Percentiles rank a stretch among this genome's conserved stretches.
Evolutionary conservation across 768 basidiomycete genomes (phyloP).

Genomic region (Collybia mongolica): DNA sequence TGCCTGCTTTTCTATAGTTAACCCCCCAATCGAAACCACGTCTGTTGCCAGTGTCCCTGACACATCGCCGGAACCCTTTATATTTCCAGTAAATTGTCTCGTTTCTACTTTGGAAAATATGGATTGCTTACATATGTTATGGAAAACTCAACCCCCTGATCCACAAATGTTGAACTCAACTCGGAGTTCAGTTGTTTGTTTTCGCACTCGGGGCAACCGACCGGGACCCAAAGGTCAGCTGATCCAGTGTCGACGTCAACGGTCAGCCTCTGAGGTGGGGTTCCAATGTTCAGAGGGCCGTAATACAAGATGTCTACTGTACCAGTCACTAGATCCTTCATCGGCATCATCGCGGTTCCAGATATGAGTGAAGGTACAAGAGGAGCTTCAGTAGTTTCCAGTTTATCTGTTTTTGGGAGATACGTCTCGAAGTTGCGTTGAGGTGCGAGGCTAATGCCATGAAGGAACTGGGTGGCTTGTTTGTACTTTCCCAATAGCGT

Average conservation of each 20-base stretch:
- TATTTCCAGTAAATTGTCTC: no score
- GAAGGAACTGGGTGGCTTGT: no score
- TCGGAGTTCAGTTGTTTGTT: slow-evolving; percentile 34
- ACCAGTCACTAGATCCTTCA: slow-evolving; percentile 23
- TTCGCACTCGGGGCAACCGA: slow-evolving; percentile 36
- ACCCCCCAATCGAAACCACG: no score
- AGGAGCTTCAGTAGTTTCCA: slow-evolving; percentile 7
- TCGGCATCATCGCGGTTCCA: slow-evolving; percentile 18
- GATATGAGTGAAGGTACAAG: slow-evolving; percentile 12
- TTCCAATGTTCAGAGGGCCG: slow-evolving; percentile 46
- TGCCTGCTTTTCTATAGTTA: no score
- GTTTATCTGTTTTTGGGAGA: neutral
- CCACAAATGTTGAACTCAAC: slow-evolving; percentile 40
- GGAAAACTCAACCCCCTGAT: slow-evolving; percentile 28
- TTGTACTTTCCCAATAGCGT: slow-evolving; percentile 4
- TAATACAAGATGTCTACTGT: slow-evolving; percentile 27
- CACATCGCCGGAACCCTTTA: no score
- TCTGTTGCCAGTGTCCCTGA: no score
- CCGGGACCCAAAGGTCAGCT: slow-evolving; percentile 60
- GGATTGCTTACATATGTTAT: slow-evolving; percentile 42
- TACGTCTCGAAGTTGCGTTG: neutral
- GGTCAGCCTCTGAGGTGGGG: slow-evolving; percentile 52
- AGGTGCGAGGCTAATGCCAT: slow-evolving; percentile 1
- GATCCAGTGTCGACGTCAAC: slow-evolving; percentile 72
- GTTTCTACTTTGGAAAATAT: no score